These are phyloP conservation scores for thale cress (Arabidopsis thaliana) DNA, from an alignment of 345 rosid genomes.

Conservation along the genomic window TAIR10.1 NC_003070.9:24387001-24387500, in stretches of 20 bases:
- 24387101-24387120: too few species aligned
- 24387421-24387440: background rate
- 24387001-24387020: background rate
- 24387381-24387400: background rate
- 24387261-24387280: background rate
- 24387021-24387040: background rate
- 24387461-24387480: background rate
- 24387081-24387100: background rate
- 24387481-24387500: slow-evolving; percentile 18
- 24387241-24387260: background rate
- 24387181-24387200: background rate
- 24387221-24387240: background rate
- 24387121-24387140: background rate
- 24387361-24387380: background rate
- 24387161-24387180: background rate
- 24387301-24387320: background rate
- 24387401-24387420: background rate
- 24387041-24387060: background rate
- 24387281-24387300: background rate
- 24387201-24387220: background rate
- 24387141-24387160: background rate
- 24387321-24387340: background rate
- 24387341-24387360: background rate
- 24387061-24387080: background rate
- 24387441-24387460: slow-evolving; percentile 13